Evolutionary conservation across 1,284 basidiomycete genomes (phyloP), one percentile per base, ranked within the genome.

Genomic region (Trametes hirsuta): DNA sequence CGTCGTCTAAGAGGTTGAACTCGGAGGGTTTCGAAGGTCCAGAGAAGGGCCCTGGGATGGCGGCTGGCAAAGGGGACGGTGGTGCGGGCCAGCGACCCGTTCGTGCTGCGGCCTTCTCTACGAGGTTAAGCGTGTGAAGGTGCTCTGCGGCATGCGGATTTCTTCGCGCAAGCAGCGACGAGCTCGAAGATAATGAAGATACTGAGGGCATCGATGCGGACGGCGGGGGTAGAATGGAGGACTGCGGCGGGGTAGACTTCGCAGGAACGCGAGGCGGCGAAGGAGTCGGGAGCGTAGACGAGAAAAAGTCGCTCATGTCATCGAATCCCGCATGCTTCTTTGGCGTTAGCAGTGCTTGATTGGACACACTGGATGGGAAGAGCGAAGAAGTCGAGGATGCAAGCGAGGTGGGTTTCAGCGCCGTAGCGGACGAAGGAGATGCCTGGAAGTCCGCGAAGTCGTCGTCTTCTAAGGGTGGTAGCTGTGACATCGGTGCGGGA

Each of bases 61-160:
- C 72, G 40, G 78, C 75, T 11, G 83, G 81, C 5, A 84, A 74
- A 0, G 84, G 83, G 8, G 86, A 84, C 1, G 81, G 77, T 10
- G 86, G 83, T 24, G 84, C 81, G n/a, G 86, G 85, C 88, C 88
- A 90, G 51, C 77, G 58, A 10, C 86, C 85, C 4, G 71, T 72
- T 18, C 76, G 77, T 6, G 84, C 71, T 9, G 85, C 84, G 8
- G 83, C 86, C 15, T 72, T 72, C 62, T 84, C 79, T 58, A 90
- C 69, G 24, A 90, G 72, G 64, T 79, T 84, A 64, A 81, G 69
- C 5, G 85, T 85, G 53, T 84, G 81, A 59, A 78, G 76, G 66
- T 85, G 85, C 52, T 79, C 77, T 6, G 77, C 76, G 12, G 58
- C 53, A 37, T 65, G 60, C 14, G 60, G 59, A 45, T 53, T 64